Percentiles rank a stretch among this genome's conserved stretches.
phyloP scores from a whole-genome alignment of 768 basidiomycete genomes.

The Russula sp. region DNA sequence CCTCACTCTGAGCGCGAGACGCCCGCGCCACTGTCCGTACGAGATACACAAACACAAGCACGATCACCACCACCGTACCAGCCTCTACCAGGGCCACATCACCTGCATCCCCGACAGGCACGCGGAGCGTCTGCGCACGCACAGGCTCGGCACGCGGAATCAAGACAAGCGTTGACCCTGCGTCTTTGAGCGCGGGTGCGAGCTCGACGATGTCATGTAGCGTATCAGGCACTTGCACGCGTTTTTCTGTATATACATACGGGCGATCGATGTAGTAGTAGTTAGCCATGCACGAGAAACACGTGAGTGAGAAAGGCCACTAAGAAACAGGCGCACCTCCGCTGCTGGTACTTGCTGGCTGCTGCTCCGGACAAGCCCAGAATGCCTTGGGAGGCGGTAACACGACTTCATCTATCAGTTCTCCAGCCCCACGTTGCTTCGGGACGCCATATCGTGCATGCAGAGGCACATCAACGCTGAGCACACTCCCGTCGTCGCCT shows the following conservation, averaged over 20 bases:
- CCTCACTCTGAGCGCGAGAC: background rate
- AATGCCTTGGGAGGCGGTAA: constrained; percentile 3
- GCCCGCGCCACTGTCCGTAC: background rate
- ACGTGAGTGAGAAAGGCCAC: background rate
- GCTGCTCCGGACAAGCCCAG: constrained; percentile 4
- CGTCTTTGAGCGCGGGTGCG: background rate
- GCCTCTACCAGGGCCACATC: constrained; percentile 10
- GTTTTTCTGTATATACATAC: background rate
- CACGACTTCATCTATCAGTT: constrained; percentile 6
- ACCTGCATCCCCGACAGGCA: constrained; percentile 3
- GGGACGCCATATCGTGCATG: constrained; percentile 12
- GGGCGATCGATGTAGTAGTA: background rate
- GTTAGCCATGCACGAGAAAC: background rate
- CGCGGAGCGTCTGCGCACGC: constrained; percentile 5
- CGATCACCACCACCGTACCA: background rate
- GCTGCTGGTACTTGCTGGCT: no score
- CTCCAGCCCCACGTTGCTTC: background rate
- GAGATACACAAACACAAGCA: constrained; percentile 1
- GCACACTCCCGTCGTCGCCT: background rate
- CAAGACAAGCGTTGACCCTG: background rate
- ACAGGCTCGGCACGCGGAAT: background rate
- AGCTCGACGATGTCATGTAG: constrained; percentile 1
- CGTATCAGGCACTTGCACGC: background rate
- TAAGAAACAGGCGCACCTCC: background rate
- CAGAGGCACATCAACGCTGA: constrained; percentile 3